Percentiles rank a stretch among this genome's conserved stretches.
phyloP scores from a whole-genome alignment of 2,329 filamentous ascomycete genomes.

The Neopestalotiopsis sp. region DNA sequence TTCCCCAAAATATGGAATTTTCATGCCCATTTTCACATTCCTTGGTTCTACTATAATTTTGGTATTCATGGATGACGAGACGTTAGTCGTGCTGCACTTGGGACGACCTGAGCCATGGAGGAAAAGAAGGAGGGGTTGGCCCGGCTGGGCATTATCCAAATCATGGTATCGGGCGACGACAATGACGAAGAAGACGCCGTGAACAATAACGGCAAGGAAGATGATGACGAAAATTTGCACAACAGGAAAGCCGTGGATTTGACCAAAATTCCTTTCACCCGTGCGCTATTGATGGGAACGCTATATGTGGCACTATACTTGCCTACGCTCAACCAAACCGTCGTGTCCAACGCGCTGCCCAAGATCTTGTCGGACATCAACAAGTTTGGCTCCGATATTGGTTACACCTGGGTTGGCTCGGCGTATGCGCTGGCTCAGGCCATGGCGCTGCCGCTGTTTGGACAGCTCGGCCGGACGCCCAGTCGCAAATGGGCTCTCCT shows the following conservation, averaged over 20 bases:
- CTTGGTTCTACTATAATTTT: neutral
- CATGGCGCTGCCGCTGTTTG: slow-evolving; percentile 13
- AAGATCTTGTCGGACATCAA: slow-evolving; percentile 15
- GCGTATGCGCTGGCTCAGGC: slow-evolving; percentile 11
- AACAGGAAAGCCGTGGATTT: neutral
- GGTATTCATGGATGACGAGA: slow-evolving; percentile 8
- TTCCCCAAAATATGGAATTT: neutral
- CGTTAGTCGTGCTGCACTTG: neutral
- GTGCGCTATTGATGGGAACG: slow-evolving; percentile 1
- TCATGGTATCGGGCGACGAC: neutral
- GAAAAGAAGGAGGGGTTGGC: slow-evolving; percentile 13
- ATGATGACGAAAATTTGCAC: neutral
- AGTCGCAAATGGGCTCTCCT: slow-evolving; percentile 8
- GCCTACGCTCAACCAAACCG: slow-evolving; percentile 13
- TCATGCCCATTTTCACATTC: neutral
- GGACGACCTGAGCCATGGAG: slow-evolving; percentile 6
- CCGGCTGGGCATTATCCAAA: slow-evolving; percentile 7
- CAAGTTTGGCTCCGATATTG: slow-evolving; percentile 6
- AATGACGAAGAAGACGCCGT: neutral
- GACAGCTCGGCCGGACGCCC: neutral
- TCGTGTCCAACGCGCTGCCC: slow-evolving; percentile 12
- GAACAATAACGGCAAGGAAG: neutral
- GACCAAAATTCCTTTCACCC: neutral
- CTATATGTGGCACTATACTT: slow-evolving; percentile 12
- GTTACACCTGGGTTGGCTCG: slow-evolving; percentile 12